Evolutionary conservation across 306 rosid species (phyloP), one percentile per base, ranked within the genome.

Genomic region (Calophaca sinica): DNA sequence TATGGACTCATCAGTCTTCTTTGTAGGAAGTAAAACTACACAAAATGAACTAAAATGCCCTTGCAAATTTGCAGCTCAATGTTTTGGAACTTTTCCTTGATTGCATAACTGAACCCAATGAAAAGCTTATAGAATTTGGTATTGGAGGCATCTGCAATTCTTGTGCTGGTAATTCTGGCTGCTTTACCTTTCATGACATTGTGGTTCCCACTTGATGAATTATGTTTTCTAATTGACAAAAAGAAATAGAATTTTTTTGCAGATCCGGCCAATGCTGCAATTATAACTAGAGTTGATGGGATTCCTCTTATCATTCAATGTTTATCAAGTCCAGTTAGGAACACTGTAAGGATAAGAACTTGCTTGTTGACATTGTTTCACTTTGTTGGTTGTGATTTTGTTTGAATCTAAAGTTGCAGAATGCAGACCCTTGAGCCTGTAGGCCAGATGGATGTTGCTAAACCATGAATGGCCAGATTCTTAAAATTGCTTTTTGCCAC

Each of bases 41-140:
- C 46, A 3, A 7, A 3, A 52, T 61, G 74, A 58, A 65, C 32
- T 75, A 62, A n/a, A 59, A 29, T 48, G 9, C 14, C 5, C 41
- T 53, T 70, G 46, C 12, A 2, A 65, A 31, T 2, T 58, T 57
- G 64, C 90, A 93, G 98, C 96, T 91, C 67, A 93, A 91, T 75
- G 91, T 89, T 81, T 65, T 94, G 86, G 98, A 91, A 75, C 96
- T 94, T 72, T 91, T 94, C 72, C 79, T 94, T 70, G 94, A 89
- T 86, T 94, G 97, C 89, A 68, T 91, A 45, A 89, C 91, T 0
- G 97, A 94, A 78, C 91, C 96, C 50, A 91, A 87, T 70, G 98
- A 94, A 83, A 94, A 86, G 82, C 94, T 94, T 81, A 90, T 94
- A 66, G 98, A 91, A 79, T 91, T 91, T 9, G 94, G 97, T 36